Base-by-base conservation (phyloP, 1,284 basidiomycete species). In the Inonotus obliquus region DNA sequence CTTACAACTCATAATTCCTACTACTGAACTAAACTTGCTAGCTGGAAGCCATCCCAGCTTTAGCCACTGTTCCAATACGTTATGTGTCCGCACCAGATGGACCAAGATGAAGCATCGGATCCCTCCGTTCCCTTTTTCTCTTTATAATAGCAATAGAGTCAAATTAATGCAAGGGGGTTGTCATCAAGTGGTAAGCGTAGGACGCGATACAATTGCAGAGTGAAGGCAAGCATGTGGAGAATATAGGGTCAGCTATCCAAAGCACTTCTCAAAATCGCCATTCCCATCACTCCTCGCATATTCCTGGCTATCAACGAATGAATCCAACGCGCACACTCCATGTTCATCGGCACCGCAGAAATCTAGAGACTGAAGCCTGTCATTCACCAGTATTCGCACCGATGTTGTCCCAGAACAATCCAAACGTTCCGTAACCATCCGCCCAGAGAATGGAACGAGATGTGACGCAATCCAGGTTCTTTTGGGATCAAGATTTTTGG, bases 251-350 rank as follows among this genome's bases (percentile, higher is more conserved):
- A 32, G 27, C 51, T 52, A 52, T 14, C 7, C 32, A 54, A 74
- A 76, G 57, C 88, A 91, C 67, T 75, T 81, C 62, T 81, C 81
- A 71, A 83, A 91, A 68, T 89, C 85, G 0, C 86, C 86, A 11
- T 80, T 76, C 0, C 88, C 92, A 63, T 85, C 77, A 53, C 76
- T 79, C 65, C 81, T 77, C 17, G 89, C 80, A 69, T 88, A 93
- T 7, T 62, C 67, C 73, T 93, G 92, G 67, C 87, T 89, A 63
- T 80, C 75, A 32, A 93, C 80, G 66, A 94, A 94, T 11, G 75
- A 78, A 7, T 80, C 75, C 51, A 95, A 70, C 63, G 75, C 71
- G 67, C 92, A 94, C 65, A 92, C 56, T 2, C 85, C 83, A 62
- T 84, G 72, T 29, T 71, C 70, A 39, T 73, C 70, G 6, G 72